phyloP scores from a whole-genome alignment of 2,329 filamentous ascomycete species.

The Fusarium denticulatum region DNA sequence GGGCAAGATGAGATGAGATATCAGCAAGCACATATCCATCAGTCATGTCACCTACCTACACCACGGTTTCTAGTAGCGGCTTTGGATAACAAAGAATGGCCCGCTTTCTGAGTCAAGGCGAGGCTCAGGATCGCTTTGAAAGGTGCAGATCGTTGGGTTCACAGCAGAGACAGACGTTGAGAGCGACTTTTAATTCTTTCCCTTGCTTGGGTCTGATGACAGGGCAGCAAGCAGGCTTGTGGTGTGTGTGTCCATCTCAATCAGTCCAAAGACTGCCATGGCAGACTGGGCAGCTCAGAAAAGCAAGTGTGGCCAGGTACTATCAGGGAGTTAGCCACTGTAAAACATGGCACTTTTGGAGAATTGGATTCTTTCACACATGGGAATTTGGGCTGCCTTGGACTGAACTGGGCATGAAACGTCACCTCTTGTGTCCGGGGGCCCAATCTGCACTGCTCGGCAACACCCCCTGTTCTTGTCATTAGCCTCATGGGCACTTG shows the following conservation, averaged over 20 bases:
- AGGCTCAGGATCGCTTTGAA: not conserved
- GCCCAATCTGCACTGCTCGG: not conserved
- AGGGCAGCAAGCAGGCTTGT: slow-evolving; percentile 3
- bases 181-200: slow-evolving; percentile 16
- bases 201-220: slow-evolving; percentile 26
- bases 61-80: not conserved
- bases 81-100: not conserved
- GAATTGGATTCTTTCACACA: slow-evolving; percentile 29
- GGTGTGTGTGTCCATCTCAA: not conserved
- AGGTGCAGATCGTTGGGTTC: not conserved
- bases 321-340: not conserved
- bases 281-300: not conserved
- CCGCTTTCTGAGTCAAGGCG: slow-evolving; percentile 26
- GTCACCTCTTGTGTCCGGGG: slow-evolving; percentile 19
- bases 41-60: not conserved
- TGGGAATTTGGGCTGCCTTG: slow-evolving; percentile 23
- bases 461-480: slow-evolving; percentile 14
- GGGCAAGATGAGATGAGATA: not conserved
- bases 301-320: not conserved
- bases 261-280: not conserved
- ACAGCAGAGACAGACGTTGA: not conserved
- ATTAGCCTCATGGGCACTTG: not conserved
- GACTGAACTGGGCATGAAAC: slow-evolving; percentile 4
- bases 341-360: slow-evolving; percentile 37
- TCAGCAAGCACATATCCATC: slow-evolving; percentile 1